Evolutionary conservation across 2,329 filamentous ascomycete genomes (phyloP), one percentile per base, ranked within the genome.

Genomic region (Monilinia fructicola): DNA sequence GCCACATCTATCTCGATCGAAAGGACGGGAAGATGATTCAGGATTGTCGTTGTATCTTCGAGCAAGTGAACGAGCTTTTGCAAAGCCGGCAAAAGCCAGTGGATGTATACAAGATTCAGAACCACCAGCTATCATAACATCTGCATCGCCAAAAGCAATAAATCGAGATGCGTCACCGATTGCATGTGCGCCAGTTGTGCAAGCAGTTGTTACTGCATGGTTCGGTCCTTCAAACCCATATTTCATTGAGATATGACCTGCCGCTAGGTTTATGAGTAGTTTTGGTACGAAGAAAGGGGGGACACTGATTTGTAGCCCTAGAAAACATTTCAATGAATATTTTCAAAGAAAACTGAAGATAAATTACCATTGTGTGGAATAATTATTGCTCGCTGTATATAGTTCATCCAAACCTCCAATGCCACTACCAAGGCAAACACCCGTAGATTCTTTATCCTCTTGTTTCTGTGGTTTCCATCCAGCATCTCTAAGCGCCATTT

Each of bases 61-160:
- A 9, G 92, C 89, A 46, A 99, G 81, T 63, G 93, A 97, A 67
- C 94, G 86, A 1, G 93, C 92, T 69, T 93, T 85, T 31, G 92
- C 90, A 75, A 99, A 99, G 9, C 94, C 95, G 9, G 93, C 92
- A 72, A 98, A 90, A 1, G 94, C 91, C 54, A 99, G 83, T 12
- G 95, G 95, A 76, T 99, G 94, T 66, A 99, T 94, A 77, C 95
- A 99, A 0, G 94, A 93, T 78, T 99, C 95, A 11, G 94, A 87
- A 38, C 94, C 94, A 53, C 95, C 95, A n/a, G 95, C 93, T 11
- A 99, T 80, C 93, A 99, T 98, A 65, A 98, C 90, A 77, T 97
- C 85, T 55, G 94, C 94, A 76, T 98, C 94, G 9, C 93, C 93
- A 74, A 88, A 89, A n/a, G 90, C 86, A 69, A 99, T 94, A 76